Conservation (phyloP, 1,139 yeast genomes). For the Arxiozyma heterogenica region DNA sequence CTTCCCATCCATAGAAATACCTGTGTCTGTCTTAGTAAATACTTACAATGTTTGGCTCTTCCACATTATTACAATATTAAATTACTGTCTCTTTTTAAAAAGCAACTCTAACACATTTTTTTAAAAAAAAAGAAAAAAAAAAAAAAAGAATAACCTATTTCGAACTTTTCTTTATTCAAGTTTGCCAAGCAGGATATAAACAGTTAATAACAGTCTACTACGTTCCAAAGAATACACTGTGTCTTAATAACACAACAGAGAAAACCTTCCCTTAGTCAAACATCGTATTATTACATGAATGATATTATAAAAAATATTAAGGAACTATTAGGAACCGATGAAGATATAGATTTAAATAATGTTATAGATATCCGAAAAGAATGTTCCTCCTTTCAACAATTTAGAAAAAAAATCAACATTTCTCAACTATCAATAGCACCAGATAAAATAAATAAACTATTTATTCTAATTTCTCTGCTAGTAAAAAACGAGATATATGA, state of each 20-base stretch:
- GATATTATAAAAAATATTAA: slow-evolving; percentile 10
- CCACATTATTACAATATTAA: too few relatives aligned
- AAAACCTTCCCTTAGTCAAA: background rate
- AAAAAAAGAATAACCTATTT: too few relatives aligned
- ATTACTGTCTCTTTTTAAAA: too few relatives aligned
- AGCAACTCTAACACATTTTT: too few relatives aligned
- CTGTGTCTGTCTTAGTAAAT: background rate
- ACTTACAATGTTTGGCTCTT: too few relatives aligned
- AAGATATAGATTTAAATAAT: slow-evolving; percentile 20
- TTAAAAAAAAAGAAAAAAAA: too few relatives aligned
- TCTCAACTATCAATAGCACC: slow-evolving; percentile 15
- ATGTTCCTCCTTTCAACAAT: slow-evolving; percentile 9
- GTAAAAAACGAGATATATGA: background rate
- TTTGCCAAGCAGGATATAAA: background rate
- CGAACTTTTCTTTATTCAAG: background rate
- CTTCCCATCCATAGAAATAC: too few relatives aligned
- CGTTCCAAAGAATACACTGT: background rate
- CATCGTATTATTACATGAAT: slow-evolving; percentile 6
- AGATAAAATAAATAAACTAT: slow-evolving; percentile 10
- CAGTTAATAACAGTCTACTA: background rate
- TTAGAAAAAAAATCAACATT: slow-evolving; percentile 7
- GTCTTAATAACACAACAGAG: background rate
- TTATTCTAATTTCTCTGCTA: slow-evolving; percentile 9
- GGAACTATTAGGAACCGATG: slow-evolving; percentile 19
- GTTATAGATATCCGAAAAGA: slow-evolving; percentile 15